Evolutionary conservation across 768 basidiomycete species (phyloP), one percentile per base, ranked within the genome.

Genomic region (Butyriboletus loyo): DNA sequence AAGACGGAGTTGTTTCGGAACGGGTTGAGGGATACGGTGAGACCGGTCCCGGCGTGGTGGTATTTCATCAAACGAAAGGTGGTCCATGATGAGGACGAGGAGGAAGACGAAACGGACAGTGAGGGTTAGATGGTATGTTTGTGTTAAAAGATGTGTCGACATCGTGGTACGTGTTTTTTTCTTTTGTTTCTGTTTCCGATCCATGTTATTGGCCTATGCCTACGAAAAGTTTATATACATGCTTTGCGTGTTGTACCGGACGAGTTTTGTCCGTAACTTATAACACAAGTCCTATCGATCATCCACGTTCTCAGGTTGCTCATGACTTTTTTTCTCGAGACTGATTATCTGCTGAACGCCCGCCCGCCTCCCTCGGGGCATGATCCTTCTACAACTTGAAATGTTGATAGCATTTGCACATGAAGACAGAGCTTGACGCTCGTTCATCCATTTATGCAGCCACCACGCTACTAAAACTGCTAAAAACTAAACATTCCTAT

Each of bases 11-110:
- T 66, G 45, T 69, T 66, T 50, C 51, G 63, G 30, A 63, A 64
- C 19, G 71, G 69, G n/a, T 37, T 61, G 49, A 55, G 68, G 51
- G 71, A 72, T 42, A 72, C 63, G 4, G 62, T 67, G 25, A 56
- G 58, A 39, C 65, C 69, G 1, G 52, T 72, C n/a, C 54, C 58
- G 21, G 70, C 60, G 8, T 72, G 68, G 69, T 72, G 70, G 70
- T 59, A 65, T 46, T 60, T 72, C 31, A 28, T 58, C 36, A 59
- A 55, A 27, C 47, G 37, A 38, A 25, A 46, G 11, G 22, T 31
- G 28, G 15, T 35, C n/a, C 22, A 15, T 4, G 34, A 41, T 8
- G 47, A 34, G 32, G 28, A 53, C 1, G 43, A 38, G 21, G 48
- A 45, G 3, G 43, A 39, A 5, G 13, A 47, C 2, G 52, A 39